Base-by-base conservation (phyloP, 1,139 yeast genomes). In the Suhomyces chickasaworum region DNA sequence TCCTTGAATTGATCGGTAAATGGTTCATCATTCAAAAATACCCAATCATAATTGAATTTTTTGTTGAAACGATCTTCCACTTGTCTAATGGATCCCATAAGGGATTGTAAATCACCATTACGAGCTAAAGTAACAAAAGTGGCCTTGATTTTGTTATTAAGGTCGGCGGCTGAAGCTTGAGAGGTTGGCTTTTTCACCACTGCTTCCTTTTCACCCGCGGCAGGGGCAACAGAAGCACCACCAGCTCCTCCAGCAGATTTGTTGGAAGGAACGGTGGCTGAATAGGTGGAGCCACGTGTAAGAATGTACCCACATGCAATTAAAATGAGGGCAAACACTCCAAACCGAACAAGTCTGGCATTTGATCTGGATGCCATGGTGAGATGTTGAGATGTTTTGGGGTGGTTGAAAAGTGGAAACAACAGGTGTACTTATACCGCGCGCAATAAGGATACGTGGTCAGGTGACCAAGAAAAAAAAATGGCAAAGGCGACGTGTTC, bases 291-390 rank as follows among this genome's bases (percentile, higher is more conserved):
- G 7, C 88, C 88, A 54, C 78, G 75, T 17, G 87, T 77, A 38
- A 83, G 74, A 44, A 83, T 78, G 59, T 72, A 81, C 15, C 86
- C 85, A 59, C 85, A 80, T 18, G 75, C 66, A 44, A 83, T 69
- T 58, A 83, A 69, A 17, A 81, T 73, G 17, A 77, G 63, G 29
- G 87, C 86, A 59, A 83, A 78, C 39, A 81, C 72, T 36, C 79
- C 86, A 57, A 83, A 82, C 57, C 88, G 70, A 40, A 81, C 66
- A 53, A 83, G 60, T 58, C 88, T 77, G 50, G 87, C 84, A 61
- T 81, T 82, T 25, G 85, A 78, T 63, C 86, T 76, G 32, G 82
- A 60, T 22, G 73, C 59, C 71, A 67, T 67, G 35, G 32, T 46
- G 32, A 27, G 39, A 27, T 32, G 45, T 30, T 41, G n/a, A n/a